Evolutionary conservation across 176 grass and related monocot species (phyloP).

Genomic region (Rhynchospora pubera): DNA sequence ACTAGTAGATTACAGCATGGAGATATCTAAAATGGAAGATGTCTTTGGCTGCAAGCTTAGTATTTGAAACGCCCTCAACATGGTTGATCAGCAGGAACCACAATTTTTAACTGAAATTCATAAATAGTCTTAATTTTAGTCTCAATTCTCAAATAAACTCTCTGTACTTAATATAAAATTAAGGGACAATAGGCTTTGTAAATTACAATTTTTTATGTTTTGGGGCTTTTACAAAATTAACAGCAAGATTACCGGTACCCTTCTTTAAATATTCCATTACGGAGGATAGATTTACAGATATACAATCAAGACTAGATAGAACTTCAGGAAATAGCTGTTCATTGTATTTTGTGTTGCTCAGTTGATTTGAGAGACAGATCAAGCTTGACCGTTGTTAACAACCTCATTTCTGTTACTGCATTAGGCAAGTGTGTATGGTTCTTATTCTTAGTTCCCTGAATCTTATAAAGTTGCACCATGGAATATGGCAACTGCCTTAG

Average conservation of each 20-base stretch:
- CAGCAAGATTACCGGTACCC: not conserved
- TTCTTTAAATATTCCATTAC: not conserved
- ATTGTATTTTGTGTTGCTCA: slow-evolving; percentile 41
- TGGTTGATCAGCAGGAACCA: too few relatives aligned
- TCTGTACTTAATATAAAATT: too few relatives aligned
- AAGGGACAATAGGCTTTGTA: too few relatives aligned
- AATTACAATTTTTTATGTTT: too few relatives aligned
- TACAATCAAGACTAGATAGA: not conserved
- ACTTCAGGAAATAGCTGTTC: slow-evolving; percentile 19
- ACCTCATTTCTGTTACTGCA: slow-evolving; percentile 66
- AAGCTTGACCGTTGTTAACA: slow-evolving; percentile 86
- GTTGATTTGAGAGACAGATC: slow-evolving; percentile 85
- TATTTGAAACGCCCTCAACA: too few relatives aligned
- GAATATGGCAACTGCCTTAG: slow-evolving; percentile 87
- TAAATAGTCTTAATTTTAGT: too few relatives aligned
- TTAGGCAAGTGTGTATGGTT: slow-evolving; percentile 83
- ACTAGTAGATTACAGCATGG: too few relatives aligned
- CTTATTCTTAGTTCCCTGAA: slow-evolving; percentile 88
- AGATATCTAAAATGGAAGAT: too few relatives aligned
- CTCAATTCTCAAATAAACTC: too few relatives aligned
- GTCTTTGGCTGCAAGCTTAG: too few relatives aligned
- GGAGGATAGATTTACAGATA: not conserved
- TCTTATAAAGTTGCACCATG: slow-evolving; percentile 99
- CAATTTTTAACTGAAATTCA: too few relatives aligned
- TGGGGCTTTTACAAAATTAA: too few relatives aligned